phyloP scores from a whole-genome alignment of 176 grass and related monocot genomes.

The Aegilops speltoides region DNA sequence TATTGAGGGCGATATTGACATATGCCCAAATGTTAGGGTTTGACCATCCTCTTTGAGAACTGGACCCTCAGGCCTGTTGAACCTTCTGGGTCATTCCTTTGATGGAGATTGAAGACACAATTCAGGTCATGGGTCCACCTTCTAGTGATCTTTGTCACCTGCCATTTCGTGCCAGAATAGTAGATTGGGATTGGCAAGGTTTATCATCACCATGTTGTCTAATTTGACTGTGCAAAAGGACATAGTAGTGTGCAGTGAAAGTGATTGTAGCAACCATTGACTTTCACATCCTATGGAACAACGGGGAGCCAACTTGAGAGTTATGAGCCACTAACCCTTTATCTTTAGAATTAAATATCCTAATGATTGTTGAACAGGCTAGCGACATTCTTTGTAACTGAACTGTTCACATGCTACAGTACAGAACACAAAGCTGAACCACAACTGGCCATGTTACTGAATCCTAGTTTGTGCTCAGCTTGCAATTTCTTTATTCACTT shows the following conservation, averaged over 20 bases:
- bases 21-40: neutral
- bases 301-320: neutral
- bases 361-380: neutral
- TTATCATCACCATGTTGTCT: neutral
- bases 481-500: conserved; percentile 2
- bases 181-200: neutral
- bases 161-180: conserved; percentile 3
- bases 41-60: neutral
- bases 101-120: conserved; percentile 9
- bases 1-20: conserved; percentile 3
- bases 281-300: neutral
- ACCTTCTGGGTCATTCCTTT: neutral
- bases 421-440: neutral
- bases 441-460: neutral
- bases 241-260: neutral
- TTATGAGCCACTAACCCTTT: conserved; percentile 5
- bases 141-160: neutral
- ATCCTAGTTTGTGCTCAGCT: neutral
- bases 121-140: neutral
- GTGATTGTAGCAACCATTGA: neutral
- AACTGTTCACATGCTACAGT: neutral
- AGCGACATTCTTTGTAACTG: neutral
- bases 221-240: neutral
- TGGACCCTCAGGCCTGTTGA: neutral
- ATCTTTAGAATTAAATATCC: neutral